A percentile compares a stretch with the other conserved stretches of the same genome.
Conservation (phyloP, 176 grass and related monocot genomes). For the Microstegium vimineum region DNA sequence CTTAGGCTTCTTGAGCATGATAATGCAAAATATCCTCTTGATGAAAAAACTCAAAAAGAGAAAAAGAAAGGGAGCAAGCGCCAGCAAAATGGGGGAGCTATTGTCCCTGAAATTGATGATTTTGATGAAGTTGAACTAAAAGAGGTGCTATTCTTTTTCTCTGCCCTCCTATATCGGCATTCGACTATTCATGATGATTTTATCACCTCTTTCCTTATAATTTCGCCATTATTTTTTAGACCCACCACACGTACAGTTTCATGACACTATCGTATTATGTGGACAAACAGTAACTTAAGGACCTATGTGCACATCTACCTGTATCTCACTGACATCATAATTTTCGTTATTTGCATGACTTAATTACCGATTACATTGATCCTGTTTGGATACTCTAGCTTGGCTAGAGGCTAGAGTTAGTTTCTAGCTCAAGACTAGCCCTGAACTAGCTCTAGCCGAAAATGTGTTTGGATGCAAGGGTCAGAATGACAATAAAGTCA, state of each 20-base stretch:
- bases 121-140: slow-evolving; percentile 67
- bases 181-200: neutral
- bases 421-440: too few relatives aligned
- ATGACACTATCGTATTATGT: neutral
- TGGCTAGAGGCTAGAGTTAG: too few relatives aligned
- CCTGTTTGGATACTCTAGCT: too few relatives aligned
- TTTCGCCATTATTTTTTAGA: neutral
- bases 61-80: slow-evolving; percentile 66
- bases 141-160: slow-evolving; percentile 39
- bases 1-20: slow-evolving; percentile 71
- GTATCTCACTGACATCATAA: neutral
- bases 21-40: slow-evolving; percentile 86
- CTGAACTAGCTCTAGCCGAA: too few relatives aligned
- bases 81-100: slow-evolving; percentile 24
- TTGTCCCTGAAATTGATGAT: slow-evolving; percentile 79
- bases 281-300: neutral
- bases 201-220: neutral
- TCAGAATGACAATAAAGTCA: too few relatives aligned
- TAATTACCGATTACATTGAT: neutral
- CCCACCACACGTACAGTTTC: neutral
- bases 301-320: neutral
- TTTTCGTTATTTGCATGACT: neutral
- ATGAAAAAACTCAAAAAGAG: slow-evolving; percentile 58
- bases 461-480: too few relatives aligned
- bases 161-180: neutral